Conservation (phyloP, 2,329 filamentous ascomycete genomes). For the Sporothrix humicola region DNA sequence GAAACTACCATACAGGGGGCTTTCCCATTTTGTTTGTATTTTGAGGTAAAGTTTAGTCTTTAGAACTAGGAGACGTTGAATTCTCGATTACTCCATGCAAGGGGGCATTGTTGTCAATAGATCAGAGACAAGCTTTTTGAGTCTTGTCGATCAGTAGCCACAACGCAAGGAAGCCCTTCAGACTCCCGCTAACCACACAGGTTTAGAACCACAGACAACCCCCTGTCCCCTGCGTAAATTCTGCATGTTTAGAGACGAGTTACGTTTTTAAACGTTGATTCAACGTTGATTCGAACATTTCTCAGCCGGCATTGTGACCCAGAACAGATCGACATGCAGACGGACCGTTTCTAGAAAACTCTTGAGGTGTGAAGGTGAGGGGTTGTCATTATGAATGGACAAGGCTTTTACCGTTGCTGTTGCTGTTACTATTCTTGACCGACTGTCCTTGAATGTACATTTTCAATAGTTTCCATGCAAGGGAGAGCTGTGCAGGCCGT, state of each 20-base stretch:
- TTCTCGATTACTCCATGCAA: no score
- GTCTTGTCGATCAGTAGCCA: not conserved
- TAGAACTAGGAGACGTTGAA: no score
- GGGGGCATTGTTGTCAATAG: not conserved
- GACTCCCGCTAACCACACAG: slow-evolving; percentile 6
- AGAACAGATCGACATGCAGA: slow-evolving; percentile 4
- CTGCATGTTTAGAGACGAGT: not conserved
- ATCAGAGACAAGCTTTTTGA: slow-evolving; percentile 10
- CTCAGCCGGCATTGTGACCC: not conserved
- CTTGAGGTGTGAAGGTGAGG: not conserved
- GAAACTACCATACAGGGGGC: no score
- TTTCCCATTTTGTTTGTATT: no score
- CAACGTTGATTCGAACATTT: no score
- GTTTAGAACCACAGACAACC: not conserved
- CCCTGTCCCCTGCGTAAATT: slow-evolving; percentile 25
- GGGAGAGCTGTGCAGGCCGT: no score
- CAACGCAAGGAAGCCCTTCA: not conserved
- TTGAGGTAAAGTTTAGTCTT: no score
- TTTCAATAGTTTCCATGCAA: no score
- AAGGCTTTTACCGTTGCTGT: no score
- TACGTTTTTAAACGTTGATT: not conserved
- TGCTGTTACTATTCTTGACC: no score
- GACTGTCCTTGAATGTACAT: no score
- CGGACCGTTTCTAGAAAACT: not conserved
- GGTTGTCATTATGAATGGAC: not conserved